These are phyloP conservation scores for Bertia moriformis DNA, from an alignment of 2,329 filamentous ascomycete genomes.

Conservation along the genomic window DNA sequence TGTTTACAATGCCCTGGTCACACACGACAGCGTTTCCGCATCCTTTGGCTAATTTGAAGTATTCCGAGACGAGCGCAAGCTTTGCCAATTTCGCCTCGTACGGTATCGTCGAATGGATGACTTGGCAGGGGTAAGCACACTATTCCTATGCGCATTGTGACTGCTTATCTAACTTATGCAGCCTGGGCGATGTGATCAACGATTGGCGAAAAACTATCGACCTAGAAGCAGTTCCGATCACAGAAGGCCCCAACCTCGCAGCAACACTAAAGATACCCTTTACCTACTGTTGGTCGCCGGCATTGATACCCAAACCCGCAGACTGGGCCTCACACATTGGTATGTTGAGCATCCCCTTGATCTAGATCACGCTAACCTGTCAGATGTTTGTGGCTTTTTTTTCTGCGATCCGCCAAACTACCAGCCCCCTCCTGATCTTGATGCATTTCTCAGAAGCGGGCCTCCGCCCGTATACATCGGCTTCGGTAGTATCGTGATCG, in stretches of 20 bases:
- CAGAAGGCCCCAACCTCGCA: slow-evolving; percentile 18
- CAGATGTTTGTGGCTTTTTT: slow-evolving; percentile 27
- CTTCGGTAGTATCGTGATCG: slow-evolving; percentile 39
- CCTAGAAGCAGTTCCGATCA: slow-evolving; percentile 19
- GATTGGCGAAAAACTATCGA: slow-evolving; percentile 20
- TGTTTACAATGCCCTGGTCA: slow-evolving; percentile 50
- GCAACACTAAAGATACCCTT: slow-evolving; percentile 14
- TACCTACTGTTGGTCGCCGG: slow-evolving; percentile 15
- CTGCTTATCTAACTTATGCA: slow-evolving; percentile 3
- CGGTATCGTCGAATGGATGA: slow-evolving; percentile 27
- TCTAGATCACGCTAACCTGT: slow-evolving; percentile 4
- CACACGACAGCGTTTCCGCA: slow-evolving; percentile 27
- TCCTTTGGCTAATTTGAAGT: slow-evolving; percentile 29
- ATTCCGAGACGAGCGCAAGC: slow-evolving; percentile 8
- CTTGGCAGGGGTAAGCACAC: slow-evolving; percentile 29
- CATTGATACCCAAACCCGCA: slow-evolving; percentile 20
- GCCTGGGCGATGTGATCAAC: slow-evolving; percentile 29
- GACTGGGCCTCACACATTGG: slow-evolving; percentile 22
- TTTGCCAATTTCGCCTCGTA: slow-evolving; percentile 28
- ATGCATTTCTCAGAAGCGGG: slow-evolving; percentile 26
- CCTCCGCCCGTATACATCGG: slow-evolving; percentile 37
- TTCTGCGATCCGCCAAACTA: slow-evolving; percentile 21
- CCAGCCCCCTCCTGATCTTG: slow-evolving; percentile 20
- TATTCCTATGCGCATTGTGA: neutral
- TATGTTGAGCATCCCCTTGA: too few relatives aligned